phyloP scores from a whole-genome alignment of 139 green algal genomes.

The Coelastrella sp. region DNA sequence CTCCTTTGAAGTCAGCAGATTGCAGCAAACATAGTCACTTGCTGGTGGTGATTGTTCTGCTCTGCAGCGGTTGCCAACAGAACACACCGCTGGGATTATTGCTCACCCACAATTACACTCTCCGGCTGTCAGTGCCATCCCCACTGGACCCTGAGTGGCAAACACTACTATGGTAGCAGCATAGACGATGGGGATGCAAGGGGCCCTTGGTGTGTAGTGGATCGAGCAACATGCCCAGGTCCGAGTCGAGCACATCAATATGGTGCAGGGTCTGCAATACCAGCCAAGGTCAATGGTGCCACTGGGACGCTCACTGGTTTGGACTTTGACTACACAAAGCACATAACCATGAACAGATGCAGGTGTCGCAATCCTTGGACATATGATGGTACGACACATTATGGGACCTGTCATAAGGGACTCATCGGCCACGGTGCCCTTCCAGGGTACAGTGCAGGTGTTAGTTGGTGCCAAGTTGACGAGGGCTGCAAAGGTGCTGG shows the following conservation, averaged over 20 bases:
- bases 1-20: too few species aligned
- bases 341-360: slow-evolving; percentile 46
- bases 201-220: slow-evolving; percentile 54
- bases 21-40: too few species aligned
- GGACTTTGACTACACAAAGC: slow-evolving; percentile 50
- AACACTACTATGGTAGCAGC: slow-evolving; percentile 48
- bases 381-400: slow-evolving; percentile 43
- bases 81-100: slow-evolving; percentile 46
- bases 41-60: background rate
- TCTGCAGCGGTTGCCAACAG: slow-evolving; percentile 8
- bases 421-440: background rate
- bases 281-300: background rate
- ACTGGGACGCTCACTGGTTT: slow-evolving; percentile 1
- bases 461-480: slow-evolving; percentile 28
- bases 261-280: slow-evolving; percentile 21
- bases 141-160: background rate
- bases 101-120: slow-evolving; percentile 23
- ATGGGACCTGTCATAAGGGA: slow-evolving; percentile 43
- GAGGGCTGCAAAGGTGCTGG: background rate
- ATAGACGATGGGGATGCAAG: background rate
- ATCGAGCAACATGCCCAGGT: slow-evolving; percentile 46
- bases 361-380: slow-evolving; percentile 53
- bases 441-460: slow-evolving; percentile 13
- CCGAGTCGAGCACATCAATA: slow-evolving; percentile 44
- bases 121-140: slow-evolving; percentile 55